Evolutionary conservation across 257 asterid genomes (phyloP).

Genomic region (Solanum boliviense): DNA sequence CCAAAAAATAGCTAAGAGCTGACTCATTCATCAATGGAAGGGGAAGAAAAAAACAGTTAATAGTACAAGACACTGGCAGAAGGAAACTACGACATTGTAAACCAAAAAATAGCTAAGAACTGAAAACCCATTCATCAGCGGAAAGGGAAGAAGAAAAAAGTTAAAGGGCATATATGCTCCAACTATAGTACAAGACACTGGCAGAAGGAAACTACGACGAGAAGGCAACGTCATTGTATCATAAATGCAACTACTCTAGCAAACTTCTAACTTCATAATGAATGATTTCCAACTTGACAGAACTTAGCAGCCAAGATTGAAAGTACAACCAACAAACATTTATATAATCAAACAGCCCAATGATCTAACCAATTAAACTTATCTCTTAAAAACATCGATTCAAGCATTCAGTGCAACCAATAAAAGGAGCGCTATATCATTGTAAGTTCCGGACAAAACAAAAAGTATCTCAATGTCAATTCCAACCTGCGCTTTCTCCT

Average conservation of each 20-base stretch:
- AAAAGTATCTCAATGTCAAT: slow-evolving; percentile 4
- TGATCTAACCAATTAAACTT: background rate
- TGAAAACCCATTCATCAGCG: background rate
- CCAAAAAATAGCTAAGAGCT: background rate
- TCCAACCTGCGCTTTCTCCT: slow-evolving; percentile 58
- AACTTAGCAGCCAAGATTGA: background rate
- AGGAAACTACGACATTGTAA: background rate
- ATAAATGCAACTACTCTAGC: background rate
- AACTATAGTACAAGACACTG: background rate
- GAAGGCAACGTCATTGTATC: background rate
- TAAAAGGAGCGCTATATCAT: background rate
- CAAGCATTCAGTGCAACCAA: background rate
- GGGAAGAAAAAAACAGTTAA: background rate
- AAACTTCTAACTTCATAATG: background rate
- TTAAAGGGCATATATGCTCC: background rate
- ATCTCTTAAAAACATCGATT: background rate
- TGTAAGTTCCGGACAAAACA: background rate
- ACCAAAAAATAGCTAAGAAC: background rate
- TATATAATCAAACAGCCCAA: background rate
- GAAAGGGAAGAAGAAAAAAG: background rate
- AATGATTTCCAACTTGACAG: background rate
- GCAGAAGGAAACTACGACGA: background rate
- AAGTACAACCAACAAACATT: background rate
- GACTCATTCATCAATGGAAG: background rate
- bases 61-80: background rate